Evolutionary conservation across 495 filamentous ascomycete genomes (phyloP).

Genomic region (Talaromyces ruber): DNA sequence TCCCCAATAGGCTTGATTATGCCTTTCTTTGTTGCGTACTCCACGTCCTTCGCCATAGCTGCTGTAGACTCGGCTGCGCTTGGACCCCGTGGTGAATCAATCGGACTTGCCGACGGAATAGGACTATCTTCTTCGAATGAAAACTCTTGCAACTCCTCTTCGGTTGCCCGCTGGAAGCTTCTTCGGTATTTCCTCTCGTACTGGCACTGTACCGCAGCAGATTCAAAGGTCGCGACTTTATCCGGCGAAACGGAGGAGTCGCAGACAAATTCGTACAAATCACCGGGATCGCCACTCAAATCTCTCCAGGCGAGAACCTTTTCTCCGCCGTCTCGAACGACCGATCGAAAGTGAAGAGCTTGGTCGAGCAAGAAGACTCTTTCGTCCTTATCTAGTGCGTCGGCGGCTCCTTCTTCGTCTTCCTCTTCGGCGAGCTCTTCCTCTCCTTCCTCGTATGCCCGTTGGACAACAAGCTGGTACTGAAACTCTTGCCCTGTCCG

Average conservation of each 20-base stretch:
- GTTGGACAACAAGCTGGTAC: constrained; percentile 92
- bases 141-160: constrained; percentile 73
- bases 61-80: constrained; percentile 26
- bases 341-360: constrained; percentile 76
- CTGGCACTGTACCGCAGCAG: constrained; percentile 83
- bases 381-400: constrained; percentile 77
- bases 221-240: constrained; percentile 72
- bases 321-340: constrained; percentile 65
- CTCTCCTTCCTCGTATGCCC: constrained; percentile 95
- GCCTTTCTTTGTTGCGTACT: constrained; percentile 34
- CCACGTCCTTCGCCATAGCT: constrained; percentile 38
- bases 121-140: constrained; percentile 69
- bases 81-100: constrained; percentile 41
- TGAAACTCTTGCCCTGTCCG: constrained; percentile 90
- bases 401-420: constrained; percentile 67
- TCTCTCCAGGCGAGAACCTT: constrained; percentile 92
- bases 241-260: constrained; percentile 59
- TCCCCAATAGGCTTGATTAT: constrained; percentile 24
- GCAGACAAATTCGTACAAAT: constrained; percentile 95
- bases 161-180: constrained; percentile 69
- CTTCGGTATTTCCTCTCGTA: constrained; percentile 91
- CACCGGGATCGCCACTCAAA: constrained; percentile 83
- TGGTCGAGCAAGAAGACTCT: constrained; percentile 94
- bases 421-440: constrained; percentile 82
- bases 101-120: constrained; percentile 74